Percentiles rank a stretch among this genome's conserved stretches.
phyloP scores from a whole-genome alignment of 352 stramenopile species.

The Phytophthora fragariaefolia region DNA sequence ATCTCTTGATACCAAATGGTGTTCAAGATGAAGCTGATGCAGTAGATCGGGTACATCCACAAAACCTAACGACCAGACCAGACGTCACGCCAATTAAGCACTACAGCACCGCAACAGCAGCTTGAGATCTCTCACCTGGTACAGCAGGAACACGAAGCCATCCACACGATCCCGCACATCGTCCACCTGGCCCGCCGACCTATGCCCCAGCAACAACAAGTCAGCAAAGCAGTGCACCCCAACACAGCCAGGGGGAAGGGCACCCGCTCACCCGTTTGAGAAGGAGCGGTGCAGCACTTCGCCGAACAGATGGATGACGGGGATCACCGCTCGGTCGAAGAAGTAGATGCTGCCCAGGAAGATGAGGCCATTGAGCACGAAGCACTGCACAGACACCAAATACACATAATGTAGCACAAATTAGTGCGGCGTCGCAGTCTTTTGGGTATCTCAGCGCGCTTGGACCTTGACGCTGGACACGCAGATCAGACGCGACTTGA shows the following conservation, averaged over 20 bases:
- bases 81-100: background rate
- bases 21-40: slow-evolving; percentile 92
- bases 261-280: slow-evolving; percentile 56
- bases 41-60: slow-evolving; percentile 93
- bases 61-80: slow-evolving; percentile 48
- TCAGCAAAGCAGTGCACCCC: background rate
- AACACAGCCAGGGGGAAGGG: too few relatives aligned
- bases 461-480: slow-evolving; percentile 82
- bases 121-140: slow-evolving; percentile 66
- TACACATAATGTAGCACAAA: slow-evolving; percentile 5
- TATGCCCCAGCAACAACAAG: slow-evolving; percentile 3
- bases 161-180: slow-evolving; percentile 82
- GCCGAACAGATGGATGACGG: slow-evolving; percentile 89
- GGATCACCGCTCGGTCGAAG: slow-evolving; percentile 85
- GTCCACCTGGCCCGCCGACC: slow-evolving; percentile 62
- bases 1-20: slow-evolving; percentile 94
- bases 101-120: slow-evolving; percentile 3
- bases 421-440: background rate
- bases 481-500: slow-evolving; percentile 86
- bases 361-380: slow-evolving; percentile 90
- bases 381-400: slow-evolving; percentile 51
- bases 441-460: background rate
- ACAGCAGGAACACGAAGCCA: slow-evolving; percentile 87
- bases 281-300: slow-evolving; percentile 80
- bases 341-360: slow-evolving; percentile 92